A percentile compares a stretch with the other conserved stretches of the same genome.
phyloP scores from a whole-genome alignment of 208 protist species.

The Acanthamoeba castellanii region DNA sequence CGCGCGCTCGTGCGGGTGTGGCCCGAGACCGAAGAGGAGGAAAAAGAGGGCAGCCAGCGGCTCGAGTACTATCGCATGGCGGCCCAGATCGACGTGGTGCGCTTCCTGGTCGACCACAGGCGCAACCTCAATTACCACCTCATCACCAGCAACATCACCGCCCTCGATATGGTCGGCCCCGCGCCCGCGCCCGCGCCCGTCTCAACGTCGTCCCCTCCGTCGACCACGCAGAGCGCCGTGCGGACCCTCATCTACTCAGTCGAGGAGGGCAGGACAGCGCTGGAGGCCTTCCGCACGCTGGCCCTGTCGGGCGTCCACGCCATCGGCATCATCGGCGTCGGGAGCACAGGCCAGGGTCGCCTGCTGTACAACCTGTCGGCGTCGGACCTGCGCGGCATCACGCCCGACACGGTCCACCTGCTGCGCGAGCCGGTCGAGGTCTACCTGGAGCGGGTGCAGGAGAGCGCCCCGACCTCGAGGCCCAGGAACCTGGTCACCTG shows the following conservation, averaged over 20 bases:
- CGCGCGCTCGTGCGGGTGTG: constrained; percentile 40
- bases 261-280: constrained; percentile 30
- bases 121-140: constrained; percentile 56
- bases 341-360: neutral
- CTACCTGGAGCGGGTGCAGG: constrained; percentile 3
- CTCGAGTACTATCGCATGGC: constrained; percentile 48
- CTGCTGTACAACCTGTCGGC: constrained; percentile 45
- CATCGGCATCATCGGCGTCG: constrained; percentile 31
- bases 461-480: neutral
- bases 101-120: constrained; percentile 5
- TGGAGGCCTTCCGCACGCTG: constrained; percentile 41
- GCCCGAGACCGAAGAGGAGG: neutral
- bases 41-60: neutral
- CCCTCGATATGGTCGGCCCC: neutral
- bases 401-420: constrained; percentile 41
- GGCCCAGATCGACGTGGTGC: constrained; percentile 36
- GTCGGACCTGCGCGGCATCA: constrained; percentile 30
- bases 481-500: constrained; percentile 34
- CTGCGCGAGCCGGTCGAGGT: constrained; percentile 43
- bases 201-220: neutral
- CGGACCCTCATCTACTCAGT: constrained; percentile 2
- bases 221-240: neutral
- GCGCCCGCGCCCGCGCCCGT: neutral
- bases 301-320: constrained; percentile 40
- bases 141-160: neutral